A percentile compares a stretch with the other conserved stretches of the same genome.
Evolutionary conservation across 208 protist species (phyloP).

Genomic region (Trypanosomatidae sp.): DNA sequence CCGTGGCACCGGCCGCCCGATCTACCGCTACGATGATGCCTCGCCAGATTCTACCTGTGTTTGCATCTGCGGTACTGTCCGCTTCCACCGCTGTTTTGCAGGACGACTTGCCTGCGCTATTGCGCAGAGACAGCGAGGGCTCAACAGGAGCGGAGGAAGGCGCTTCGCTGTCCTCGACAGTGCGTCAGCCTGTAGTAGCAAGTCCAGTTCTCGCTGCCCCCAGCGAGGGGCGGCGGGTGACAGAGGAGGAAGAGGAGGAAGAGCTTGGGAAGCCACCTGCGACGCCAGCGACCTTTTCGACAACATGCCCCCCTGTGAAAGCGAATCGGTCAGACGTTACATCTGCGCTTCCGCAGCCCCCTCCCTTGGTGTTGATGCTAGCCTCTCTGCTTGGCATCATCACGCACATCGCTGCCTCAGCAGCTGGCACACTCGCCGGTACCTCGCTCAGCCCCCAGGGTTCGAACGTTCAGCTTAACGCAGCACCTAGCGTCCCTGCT

Average conservation of each 20-base stretch:
- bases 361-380: slow-evolving; percentile 9
- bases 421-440: not conserved
- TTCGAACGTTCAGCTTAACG: not conserved
- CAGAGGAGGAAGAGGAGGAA: slow-evolving; percentile 12
- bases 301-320: not conserved
- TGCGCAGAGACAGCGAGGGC: not conserved
- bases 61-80: slow-evolving; percentile 2
- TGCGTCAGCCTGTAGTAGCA: not conserved
- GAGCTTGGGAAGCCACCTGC: slow-evolving; percentile 2
- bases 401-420: not conserved
- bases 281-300: not conserved
- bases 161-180: not conserved
- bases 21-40: not conserved
- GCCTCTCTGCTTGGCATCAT: not conserved
- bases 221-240: not conserved
- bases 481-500: not conserved
- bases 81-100: slow-evolving; percentile 2
- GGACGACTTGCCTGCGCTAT: not conserved
- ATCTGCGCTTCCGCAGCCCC: slow-evolving; percentile 6
- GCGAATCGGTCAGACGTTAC: not conserved
- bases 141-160: not conserved
- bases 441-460: not conserved
- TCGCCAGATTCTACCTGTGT: slow-evolving; percentile 3
- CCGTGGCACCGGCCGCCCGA: not conserved
- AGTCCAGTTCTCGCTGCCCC: not conserved